Percentiles rank a stretch among this genome's conserved stretches.
These are phyloP conservation scores for Hypoxylon sp. DNA, from an alignment of 2,329 filamentous ascomycete genomes.

Conservation along the genomic window DNA sequence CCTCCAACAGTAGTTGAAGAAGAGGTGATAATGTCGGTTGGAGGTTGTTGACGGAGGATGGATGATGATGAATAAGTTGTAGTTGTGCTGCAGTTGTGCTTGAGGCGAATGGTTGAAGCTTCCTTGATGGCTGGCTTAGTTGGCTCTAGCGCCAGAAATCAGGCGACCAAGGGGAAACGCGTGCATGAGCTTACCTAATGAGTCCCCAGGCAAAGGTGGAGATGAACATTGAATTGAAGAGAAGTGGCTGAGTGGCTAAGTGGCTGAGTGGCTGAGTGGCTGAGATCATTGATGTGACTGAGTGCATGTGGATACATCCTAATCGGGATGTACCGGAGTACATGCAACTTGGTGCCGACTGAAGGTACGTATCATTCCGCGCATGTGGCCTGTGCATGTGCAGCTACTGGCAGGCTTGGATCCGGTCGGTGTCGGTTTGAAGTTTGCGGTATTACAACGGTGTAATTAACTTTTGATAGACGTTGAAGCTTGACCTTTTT, in stretches of 20 bases:
- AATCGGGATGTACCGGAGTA: slow-evolving; percentile 32
- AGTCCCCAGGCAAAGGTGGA: background rate
- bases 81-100: background rate
- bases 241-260: background rate
- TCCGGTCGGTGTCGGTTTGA: slow-evolving; percentile 20
- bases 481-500: slow-evolving; percentile 36
- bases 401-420: slow-evolving; percentile 13
- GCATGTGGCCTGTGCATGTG: slow-evolving; percentile 44
- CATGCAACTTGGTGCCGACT: background rate
- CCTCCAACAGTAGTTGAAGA: background rate
- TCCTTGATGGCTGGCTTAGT: slow-evolving; percentile 8
- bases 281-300: no score
- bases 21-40: slow-evolving; percentile 5
- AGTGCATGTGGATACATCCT: no score
- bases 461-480: slow-evolving; percentile 38
- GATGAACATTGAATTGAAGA: background rate
- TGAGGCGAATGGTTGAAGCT: slow-evolving; percentile 32
- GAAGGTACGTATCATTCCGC: slow-evolving; percentile 14
- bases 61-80: slow-evolving; percentile 6
- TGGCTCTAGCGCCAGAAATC: slow-evolving; percentile 24
- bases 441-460: slow-evolving; percentile 40
- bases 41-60: slow-evolving; percentile 19
- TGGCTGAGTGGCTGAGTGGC: no score
- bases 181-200: slow-evolving; percentile 34
- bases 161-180: slow-evolving; percentile 46